phyloP scores from a whole-genome alignment of 2,329 filamentous ascomycete species.

The Fusarium hainanense region DNA sequence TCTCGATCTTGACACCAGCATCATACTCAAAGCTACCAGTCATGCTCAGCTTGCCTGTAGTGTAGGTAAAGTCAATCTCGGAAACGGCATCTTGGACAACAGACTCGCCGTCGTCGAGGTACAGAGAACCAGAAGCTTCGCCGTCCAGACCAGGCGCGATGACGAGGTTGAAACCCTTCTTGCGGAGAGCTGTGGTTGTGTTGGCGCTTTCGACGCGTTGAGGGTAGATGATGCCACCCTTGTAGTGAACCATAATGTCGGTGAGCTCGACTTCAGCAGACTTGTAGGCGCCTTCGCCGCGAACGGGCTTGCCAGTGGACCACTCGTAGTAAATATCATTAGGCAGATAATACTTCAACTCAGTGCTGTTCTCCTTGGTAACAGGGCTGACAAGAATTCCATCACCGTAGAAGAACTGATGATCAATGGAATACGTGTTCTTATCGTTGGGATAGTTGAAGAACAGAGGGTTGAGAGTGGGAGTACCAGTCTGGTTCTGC shows the following conservation, averaged over 20 bases:
- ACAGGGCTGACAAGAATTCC: slow-evolving; percentile 60
- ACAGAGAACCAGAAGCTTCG: slow-evolving; percentile 72
- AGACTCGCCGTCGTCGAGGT: slow-evolving; percentile 79
- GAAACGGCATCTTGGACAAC: slow-evolving; percentile 67
- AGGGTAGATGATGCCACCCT: slow-evolving; percentile 72
- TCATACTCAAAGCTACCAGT: slow-evolving; percentile 66
- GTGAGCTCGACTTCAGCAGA: slow-evolving; percentile 53
- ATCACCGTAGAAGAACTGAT: slow-evolving; percentile 62
- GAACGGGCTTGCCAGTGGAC: slow-evolving; percentile 59
- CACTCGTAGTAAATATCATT: slow-evolving; percentile 62
- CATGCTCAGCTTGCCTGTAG: slow-evolving; percentile 60
- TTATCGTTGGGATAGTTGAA: slow-evolving; percentile 70
- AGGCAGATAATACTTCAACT: slow-evolving; percentile 59
- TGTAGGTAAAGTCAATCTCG: slow-evolving; percentile 70
- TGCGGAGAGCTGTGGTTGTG: slow-evolving; percentile 71
- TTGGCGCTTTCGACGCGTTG: slow-evolving; percentile 65
- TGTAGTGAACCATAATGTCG: slow-evolving; percentile 73
- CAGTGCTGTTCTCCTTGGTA: slow-evolving; percentile 56
- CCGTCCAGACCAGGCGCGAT: slow-evolving; percentile 72
- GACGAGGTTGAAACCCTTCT: slow-evolving; percentile 74
- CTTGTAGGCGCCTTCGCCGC: slow-evolving; percentile 47
- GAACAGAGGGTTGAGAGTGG: slow-evolving; percentile 75
- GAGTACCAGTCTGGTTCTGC: slow-evolving; percentile 70
- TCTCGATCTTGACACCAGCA: slow-evolving; percentile 56
- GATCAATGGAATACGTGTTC: slow-evolving; percentile 57